These are phyloP conservation scores for Aspergillus quadrilineatus DNA, from an alignment of 2,329 filamentous ascomycete genomes.

Conservation along the genomic window DNA sequence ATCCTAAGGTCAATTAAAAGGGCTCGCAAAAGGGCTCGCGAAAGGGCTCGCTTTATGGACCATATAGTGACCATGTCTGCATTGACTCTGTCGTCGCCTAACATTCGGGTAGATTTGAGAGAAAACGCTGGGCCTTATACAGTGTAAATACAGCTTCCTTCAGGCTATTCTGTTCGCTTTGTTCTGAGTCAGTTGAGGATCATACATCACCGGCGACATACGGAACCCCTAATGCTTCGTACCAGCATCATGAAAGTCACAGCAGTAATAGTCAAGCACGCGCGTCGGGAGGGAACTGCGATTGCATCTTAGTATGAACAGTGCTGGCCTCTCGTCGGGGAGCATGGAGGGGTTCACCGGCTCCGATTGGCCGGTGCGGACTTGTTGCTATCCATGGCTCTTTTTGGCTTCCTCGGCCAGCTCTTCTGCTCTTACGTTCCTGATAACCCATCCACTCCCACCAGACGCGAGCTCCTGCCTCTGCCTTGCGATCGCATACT, in stretches of 20 bases:
- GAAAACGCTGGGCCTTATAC: no score
- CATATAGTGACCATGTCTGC: no score
- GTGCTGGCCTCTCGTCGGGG: conserved; percentile 32
- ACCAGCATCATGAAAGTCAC: neutral
- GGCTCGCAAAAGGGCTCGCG: no score
- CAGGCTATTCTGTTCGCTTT: no score
- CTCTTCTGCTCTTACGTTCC: neutral
- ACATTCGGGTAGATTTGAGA: no score
- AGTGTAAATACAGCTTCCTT: no score
- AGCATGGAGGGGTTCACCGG: conserved; percentile 37
- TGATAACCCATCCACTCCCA: neutral
- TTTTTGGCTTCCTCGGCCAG: neutral
- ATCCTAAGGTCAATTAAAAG: no score
- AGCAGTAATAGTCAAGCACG: neutral
- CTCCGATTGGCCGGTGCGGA: conserved; percentile 34
- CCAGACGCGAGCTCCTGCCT: neutral
- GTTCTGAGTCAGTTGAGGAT: no score
- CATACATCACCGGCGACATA: no score
- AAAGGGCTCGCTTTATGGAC: no score
- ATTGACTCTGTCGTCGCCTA: no score
- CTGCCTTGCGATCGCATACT: conserved; percentile 16
- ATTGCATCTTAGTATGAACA: conserved; percentile 8
- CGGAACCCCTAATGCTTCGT: no score
- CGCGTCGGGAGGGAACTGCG: neutral
- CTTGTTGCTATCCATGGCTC: conserved; percentile 22